Evolutionary conservation across 441 rosid genomes (phyloP), one percentile per base, ranked within the genome.

Genomic region (Pelargonium citronellum): DNA sequence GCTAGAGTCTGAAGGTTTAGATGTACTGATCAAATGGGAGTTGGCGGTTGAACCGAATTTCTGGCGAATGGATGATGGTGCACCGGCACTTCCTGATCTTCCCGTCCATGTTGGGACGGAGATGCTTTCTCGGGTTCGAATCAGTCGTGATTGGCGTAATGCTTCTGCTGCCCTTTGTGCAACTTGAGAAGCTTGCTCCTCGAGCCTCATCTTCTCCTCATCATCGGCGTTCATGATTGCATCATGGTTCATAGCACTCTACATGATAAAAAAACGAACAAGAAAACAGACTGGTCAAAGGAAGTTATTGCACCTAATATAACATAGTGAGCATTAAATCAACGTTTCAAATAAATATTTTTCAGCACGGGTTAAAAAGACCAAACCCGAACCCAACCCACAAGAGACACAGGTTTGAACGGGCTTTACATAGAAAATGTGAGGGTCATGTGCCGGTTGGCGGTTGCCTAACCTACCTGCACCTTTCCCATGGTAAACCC

Each of bases 31-130:
- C 80, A 89, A 72, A 70, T 73, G 87, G 67, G 89, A 71, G 77
- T 80, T 82, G 60, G 87, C 74, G 10, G 89, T 82, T 64, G 91
- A 86, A 58, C 97, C 97, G 44, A 94, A 94, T 66, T 84, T 94
- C 83, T 65, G 84, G 66, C 84, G 81, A 55, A 85, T 76, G 64
- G 91, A 83, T 65, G 91, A 81, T 2, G 97, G 97, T 58, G 92
- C 98, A 73, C 97, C 99, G 0, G 99, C 99, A 43, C 85, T 71
- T 66, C 99, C 99, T 4, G 91, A 91, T 80, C 79, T 91, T 30
- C 97, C 97, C 0, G 99, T 90, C 99, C 99, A 95, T 55, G 99
- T 95, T 0, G 99, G 99, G 65, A 91, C 79, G 20, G 96, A 84
- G 70, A 91, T 68, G 67, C 86, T 78, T 16, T 95, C 97, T 71